phyloP scores from a whole-genome alignment of 2,329 filamentous ascomycete genomes.

The Lecanicillium sp. region DNA sequence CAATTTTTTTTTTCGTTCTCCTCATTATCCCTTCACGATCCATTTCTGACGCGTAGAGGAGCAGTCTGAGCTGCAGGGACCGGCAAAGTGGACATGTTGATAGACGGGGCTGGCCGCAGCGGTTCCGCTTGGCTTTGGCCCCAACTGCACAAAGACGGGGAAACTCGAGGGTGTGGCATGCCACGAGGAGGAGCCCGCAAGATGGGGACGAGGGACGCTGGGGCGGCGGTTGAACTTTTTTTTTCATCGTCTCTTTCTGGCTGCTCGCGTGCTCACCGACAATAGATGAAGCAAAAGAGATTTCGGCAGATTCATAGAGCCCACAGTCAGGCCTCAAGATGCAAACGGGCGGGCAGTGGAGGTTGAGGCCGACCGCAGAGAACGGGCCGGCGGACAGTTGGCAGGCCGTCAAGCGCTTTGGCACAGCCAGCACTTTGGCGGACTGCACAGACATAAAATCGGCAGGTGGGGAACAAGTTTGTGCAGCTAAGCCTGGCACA shows the following conservation, averaged over 20 bases:
- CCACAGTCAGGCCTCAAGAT: conserved; percentile 3
- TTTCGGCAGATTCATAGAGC: background rate
- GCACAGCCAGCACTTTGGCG: background rate
- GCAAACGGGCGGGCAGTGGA: too few relatives aligned
- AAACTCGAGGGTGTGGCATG: background rate
- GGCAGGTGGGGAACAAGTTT: background rate
- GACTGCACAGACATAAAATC: background rate
- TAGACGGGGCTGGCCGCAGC: background rate
- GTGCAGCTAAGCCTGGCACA: background rate
- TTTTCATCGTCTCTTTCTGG: too few relatives aligned
- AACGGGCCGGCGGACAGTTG: conserved; percentile 1
- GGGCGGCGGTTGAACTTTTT: too few relatives aligned
- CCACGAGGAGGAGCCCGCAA: background rate
- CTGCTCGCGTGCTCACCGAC: too few relatives aligned
- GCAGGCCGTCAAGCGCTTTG: background rate
- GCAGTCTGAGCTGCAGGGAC: background rate
- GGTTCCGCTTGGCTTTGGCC: background rate
- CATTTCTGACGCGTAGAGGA: too few relatives aligned
- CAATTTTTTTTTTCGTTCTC: too few relatives aligned
- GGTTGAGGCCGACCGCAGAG: background rate
- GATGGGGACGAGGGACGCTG: too few relatives aligned
- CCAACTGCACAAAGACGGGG: background rate
- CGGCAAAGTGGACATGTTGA: conserved; percentile 2
- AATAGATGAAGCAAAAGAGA: background rate
- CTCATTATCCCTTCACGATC: too few relatives aligned